phyloP scores from a whole-genome alignment of 768 basidiomycete species.

The Krasilnikovozyma curviuscula region DNA sequence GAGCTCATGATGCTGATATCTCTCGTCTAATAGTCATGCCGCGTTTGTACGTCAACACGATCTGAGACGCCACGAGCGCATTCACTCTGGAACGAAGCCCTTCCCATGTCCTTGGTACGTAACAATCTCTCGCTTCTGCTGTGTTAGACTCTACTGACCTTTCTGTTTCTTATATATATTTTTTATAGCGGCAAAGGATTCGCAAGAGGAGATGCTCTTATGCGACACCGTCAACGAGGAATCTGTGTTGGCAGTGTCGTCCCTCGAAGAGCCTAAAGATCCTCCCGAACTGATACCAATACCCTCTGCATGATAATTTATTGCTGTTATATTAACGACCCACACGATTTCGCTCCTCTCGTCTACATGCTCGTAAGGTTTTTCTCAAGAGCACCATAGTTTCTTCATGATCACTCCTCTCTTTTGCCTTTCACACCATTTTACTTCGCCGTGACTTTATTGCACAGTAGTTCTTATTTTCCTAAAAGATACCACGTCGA shows the following conservation, averaged over 20 bases:
- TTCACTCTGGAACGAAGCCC: constrained; percentile 29
- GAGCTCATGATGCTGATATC: background rate
- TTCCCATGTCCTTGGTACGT: constrained; percentile 31
- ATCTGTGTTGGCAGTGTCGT: constrained; percentile 28
- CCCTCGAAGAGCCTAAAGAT: constrained; percentile 15
- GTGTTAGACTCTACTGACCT: background rate
- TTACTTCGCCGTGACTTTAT: no score
- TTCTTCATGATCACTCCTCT: no score
- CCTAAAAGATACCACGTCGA: no score
- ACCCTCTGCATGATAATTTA: no score
- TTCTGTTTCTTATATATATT: background rate
- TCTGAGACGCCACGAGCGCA: constrained; percentile 28
- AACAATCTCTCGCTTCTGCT: background rate
- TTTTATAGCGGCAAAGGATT: constrained; percentile 29
- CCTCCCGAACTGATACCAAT: no score
- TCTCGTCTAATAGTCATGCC: constrained; percentile 19
- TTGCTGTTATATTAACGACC: no score
- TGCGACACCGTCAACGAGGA: constrained; percentile 29
- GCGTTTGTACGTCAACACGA: constrained; percentile 32
- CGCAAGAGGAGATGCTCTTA: constrained; percentile 30
- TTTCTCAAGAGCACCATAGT: no score
- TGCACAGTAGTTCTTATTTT: no score
- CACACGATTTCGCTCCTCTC: no score
- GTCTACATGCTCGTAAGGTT: no score
- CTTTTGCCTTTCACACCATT: no score